These are phyloP conservation scores for Plectosphaerella cucumerina DNA, from an alignment of 2,329 filamentous ascomycete species.

Conservation along the genomic window DNA sequence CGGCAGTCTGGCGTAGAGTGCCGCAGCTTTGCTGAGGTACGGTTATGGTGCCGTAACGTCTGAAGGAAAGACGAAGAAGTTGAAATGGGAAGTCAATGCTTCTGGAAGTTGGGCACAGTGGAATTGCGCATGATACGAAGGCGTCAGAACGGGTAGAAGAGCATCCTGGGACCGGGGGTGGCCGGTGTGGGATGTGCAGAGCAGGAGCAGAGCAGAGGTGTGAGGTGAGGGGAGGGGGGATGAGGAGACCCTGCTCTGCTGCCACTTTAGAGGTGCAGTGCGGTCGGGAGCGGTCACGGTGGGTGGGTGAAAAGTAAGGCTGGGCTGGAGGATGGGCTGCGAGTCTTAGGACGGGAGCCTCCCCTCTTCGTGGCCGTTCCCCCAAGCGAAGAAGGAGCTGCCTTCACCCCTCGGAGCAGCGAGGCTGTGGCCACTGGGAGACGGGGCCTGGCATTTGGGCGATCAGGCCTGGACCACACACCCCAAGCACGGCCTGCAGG, in stretches of 20 bases:
- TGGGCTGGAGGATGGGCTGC: slow-evolving; percentile 1
- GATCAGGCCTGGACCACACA: not conserved
- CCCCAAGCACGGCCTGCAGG: not conserved
- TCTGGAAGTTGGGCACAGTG: too few relatives aligned
- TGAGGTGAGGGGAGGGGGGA: not conserved
- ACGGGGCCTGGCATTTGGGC: not conserved
- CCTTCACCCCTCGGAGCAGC: not conserved
- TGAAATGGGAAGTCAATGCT: not conserved
- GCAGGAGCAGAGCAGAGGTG: too few relatives aligned
- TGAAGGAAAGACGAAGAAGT: not conserved
- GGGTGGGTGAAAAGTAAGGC: slow-evolving; percentile 3
- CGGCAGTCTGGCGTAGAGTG: too few relatives aligned
- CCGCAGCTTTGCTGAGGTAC: too few relatives aligned
- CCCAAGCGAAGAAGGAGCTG: not conserved
- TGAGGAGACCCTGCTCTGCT: not conserved
- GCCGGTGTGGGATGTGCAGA: too few relatives aligned
- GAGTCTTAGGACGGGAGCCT: not conserved
- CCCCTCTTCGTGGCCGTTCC: not conserved
- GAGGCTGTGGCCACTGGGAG: not conserved
- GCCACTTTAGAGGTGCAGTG: not conserved
- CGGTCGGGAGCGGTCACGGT: not conserved
- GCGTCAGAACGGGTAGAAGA: too few relatives aligned
- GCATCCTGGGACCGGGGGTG: too few relatives aligned
- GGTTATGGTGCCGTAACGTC: too few relatives aligned
- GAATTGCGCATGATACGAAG: too few relatives aligned